Conservation (phyloP, 352 stramenopile genomes). For the Globisporangium irregulare region DNA sequence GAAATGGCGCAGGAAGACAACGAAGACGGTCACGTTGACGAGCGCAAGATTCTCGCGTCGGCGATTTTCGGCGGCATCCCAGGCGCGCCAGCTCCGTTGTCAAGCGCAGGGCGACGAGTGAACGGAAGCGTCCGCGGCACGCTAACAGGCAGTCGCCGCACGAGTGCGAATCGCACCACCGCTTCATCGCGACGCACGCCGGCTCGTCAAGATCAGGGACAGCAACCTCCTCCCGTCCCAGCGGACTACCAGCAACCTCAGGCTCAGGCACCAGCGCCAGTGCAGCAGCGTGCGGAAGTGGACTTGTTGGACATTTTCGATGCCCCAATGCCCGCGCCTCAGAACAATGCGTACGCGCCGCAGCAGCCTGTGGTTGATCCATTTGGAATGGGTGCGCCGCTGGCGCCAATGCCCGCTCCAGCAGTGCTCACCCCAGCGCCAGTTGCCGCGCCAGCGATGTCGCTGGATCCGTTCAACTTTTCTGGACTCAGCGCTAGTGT, state of each 20-base stretch:
- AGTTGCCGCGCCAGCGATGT: conserved; percentile 16
- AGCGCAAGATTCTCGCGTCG: conserved; percentile 89
- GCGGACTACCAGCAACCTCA: conserved; percentile 28
- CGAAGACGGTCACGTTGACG: conserved; percentile 60
- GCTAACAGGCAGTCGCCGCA: conserved; percentile 25
- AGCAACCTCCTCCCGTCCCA: conserved; percentile 15
- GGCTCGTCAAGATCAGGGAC: conserved; percentile 37
- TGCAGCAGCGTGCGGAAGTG: conserved; percentile 56
- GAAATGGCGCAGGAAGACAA: conserved; percentile 42
- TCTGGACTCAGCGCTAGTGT: conserved; percentile 61
- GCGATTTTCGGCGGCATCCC: conserved; percentile 96
- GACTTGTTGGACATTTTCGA: conserved; percentile 88
- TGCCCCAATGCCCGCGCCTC: conserved; percentile 34
- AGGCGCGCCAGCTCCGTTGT: conserved; percentile 53
- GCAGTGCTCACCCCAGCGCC: conserved; percentile 18
- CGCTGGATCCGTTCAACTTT: conserved; percentile 76
- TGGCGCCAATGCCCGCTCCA: conserved; percentile 27
- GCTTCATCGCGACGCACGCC: conserved; percentile 29
- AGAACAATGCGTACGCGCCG: conserved; percentile 25
- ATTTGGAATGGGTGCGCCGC: conserved; percentile 55
- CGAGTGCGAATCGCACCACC: conserved; percentile 24
- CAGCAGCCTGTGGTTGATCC: conserved; percentile 44
- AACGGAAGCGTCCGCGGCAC: conserved; percentile 25
- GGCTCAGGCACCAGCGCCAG: conserved; percentile 19
- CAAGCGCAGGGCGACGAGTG: conserved; percentile 36